Percentiles rank a stretch among this genome's conserved stretches.
Evolutionary conservation across 805 yeast genomes (phyloP).

Genomic region (Sungouiozyma intestinalis): DNA sequence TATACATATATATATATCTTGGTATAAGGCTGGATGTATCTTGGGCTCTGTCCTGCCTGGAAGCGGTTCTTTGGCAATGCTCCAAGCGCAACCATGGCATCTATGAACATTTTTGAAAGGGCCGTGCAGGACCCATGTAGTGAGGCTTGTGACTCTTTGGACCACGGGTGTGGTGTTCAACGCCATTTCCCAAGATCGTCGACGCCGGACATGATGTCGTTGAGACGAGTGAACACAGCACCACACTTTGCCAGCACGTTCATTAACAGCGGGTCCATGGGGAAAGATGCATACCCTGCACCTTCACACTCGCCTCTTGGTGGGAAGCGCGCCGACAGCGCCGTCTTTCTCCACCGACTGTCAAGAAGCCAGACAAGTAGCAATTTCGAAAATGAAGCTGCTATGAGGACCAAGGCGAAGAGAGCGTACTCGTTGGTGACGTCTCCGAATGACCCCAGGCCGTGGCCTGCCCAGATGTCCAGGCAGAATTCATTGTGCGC

Average conservation of each 20-base stretch:
- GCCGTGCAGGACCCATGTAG: constrained; percentile 22
- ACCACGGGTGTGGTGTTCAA: not conserved
- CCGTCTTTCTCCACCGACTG: constrained; percentile 8
- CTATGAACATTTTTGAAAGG: constrained; percentile 18
- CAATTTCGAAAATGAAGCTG: not conserved
- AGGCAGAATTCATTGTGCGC: constrained; percentile 8
- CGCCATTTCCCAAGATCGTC: not conserved
- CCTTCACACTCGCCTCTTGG: not conserved
- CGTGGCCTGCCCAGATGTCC: not conserved
- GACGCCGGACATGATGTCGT: not conserved
- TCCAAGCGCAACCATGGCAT: not conserved
- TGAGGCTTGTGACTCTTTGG: constrained; percentile 18
- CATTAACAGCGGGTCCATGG: not conserved
- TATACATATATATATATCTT: too few species aligned
- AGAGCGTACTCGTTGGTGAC: not conserved
- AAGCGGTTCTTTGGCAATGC: too few species aligned
- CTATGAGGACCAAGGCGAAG: not conserved
- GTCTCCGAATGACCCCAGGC: not conserved
- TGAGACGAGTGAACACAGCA: not conserved
- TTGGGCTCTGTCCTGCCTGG: too few species aligned
- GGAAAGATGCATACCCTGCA: not conserved
- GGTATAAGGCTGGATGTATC: too few species aligned
- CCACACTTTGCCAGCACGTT: not conserved
- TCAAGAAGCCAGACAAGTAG: constrained; percentile 2
- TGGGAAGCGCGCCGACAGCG: constrained; percentile 9